These are phyloP conservation scores for Teratosphaeria destructans DNA, from an alignment of 2,329 filamentous ascomycete genomes.

Conservation along the genomic window DNA sequence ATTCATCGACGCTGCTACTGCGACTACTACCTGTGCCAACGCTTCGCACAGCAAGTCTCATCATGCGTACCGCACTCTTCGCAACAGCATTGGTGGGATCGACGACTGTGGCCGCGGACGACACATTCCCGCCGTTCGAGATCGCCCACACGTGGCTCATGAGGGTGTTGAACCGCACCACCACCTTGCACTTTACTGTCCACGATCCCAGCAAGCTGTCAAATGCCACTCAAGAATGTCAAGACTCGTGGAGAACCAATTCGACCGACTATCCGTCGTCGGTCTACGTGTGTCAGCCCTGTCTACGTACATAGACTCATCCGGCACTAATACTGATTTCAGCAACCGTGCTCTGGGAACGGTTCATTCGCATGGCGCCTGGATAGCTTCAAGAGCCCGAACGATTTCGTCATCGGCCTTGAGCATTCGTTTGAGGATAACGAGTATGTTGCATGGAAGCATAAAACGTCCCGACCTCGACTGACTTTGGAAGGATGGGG, in stretches of 20 bases:
- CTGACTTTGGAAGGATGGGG: constrained; percentile 16
- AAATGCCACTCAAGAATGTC: constrained; percentile 16
- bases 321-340: not conserved
- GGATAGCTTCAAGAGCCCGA: constrained; percentile 7
- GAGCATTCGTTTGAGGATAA: constrained; percentile 20
- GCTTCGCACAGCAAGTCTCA: not conserved
- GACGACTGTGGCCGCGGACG: not conserved
- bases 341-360: constrained; percentile 10
- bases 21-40: not conserved
- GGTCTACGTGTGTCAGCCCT: constrained; percentile 8
- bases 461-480: not conserved
- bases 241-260: constrained; percentile 12
- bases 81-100: not conserved
- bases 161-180: constrained; percentile 9
- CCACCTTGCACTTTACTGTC: constrained; percentile 17
- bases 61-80: not conserved
- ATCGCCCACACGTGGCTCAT: constrained; percentile 6
- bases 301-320: not conserved
- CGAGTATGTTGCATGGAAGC: constrained; percentile 11
- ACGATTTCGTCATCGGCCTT: constrained; percentile 16
- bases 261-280: constrained; percentile 12
- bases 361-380: constrained; percentile 18
- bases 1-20: not conserved
- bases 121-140: constrained; percentile 6
- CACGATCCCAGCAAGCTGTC: constrained; percentile 21